Evolutionary conservation across 495 filamentous ascomycete genomes (phyloP), one percentile per base, ranked within the genome.

Genomic region (Lichenothelia convexa): DNA sequence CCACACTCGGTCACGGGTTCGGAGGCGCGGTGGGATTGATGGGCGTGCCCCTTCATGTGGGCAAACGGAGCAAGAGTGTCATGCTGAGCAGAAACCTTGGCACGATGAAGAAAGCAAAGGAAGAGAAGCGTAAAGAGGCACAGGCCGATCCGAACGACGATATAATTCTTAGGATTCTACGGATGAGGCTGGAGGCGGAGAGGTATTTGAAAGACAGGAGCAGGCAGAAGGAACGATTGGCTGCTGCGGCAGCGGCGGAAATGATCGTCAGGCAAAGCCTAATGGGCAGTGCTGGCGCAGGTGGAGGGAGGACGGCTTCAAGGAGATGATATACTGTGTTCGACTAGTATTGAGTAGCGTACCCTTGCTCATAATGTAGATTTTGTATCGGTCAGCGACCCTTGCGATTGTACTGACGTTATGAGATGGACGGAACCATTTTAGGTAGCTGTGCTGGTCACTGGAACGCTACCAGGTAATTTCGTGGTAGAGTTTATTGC

Each of bases 81-180:
- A 83, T 95, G 80, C 75, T 91, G 51, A 83, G 73, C 45, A 75
- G 85, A 21, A 99, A 99, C 51, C 60, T 99, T 21, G 87, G 89
- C 26, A 95, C 91, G 8, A 95, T 99, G 84, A 74, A 67, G 48
- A 81, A 86, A 50, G 81, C 78, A 30, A 99, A 99, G 49, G 82
- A 89, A 52, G 87, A 93, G 56, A 94, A 93, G 57, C 67, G 89
- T 35, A 83, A 80, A 43, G 87, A 94, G 51, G 81, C 81, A 9
- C 89, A 99, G 54, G 87, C 91, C 3, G 91, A 95, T 45, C 86
- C 91, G 5, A 93, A 78, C 52, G 89, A 99, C 53, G 89, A 99
- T 53, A 94, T 95, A 80, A 95, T 99, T 42, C 58, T 99, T 26
- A 70, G 89, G 11, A 95, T 99, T 42, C 55, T 99, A 45, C 72